Conservation (phyloP, 345 rosid genomes). For the Noccaea bulbosa region DNA sequence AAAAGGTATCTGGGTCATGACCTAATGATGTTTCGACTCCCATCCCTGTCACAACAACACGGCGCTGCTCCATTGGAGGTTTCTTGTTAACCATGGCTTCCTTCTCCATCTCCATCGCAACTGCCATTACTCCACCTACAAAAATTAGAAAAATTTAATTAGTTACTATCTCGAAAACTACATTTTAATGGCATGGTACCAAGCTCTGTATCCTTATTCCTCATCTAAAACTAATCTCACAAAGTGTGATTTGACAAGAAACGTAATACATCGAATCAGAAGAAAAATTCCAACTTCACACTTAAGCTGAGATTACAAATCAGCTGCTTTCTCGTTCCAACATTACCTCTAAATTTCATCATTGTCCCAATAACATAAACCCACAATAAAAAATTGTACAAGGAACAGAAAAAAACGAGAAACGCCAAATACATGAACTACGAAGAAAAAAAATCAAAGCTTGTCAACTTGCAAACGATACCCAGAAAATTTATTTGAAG, state of each 20-base stretch:
- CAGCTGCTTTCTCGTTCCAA: neutral
- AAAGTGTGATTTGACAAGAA: neutral
- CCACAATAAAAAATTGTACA: neutral
- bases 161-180: slow-evolving; percentile 27
- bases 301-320: slow-evolving; percentile 14
- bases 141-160: neutral
- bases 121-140: slow-evolving; percentile 68
- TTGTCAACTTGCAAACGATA: slow-evolving; percentile 12
- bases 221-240: slow-evolving; percentile 9
- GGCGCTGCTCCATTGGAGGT: slow-evolving; percentile 66
- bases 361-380: slow-evolving; percentile 18
- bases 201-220: slow-evolving; percentile 19
- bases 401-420: neutral
- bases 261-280: slow-evolving; percentile 1
- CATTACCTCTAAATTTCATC: slow-evolving; percentile 13
- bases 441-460: neutral
- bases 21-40: slow-evolving; percentile 89
- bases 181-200: slow-evolving; percentile 1
- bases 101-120: slow-evolving; percentile 64
- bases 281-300: slow-evolving; percentile 24
- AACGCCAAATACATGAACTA: neutral
- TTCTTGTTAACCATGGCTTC: slow-evolving; percentile 61
- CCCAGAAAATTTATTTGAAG: neutral
- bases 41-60: slow-evolving; percentile 97
- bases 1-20: slow-evolving; percentile 74